phyloP scores from a whole-genome alignment of 1,284 basidiomycete genomes.

The Ganoderma multipileum region DNA sequence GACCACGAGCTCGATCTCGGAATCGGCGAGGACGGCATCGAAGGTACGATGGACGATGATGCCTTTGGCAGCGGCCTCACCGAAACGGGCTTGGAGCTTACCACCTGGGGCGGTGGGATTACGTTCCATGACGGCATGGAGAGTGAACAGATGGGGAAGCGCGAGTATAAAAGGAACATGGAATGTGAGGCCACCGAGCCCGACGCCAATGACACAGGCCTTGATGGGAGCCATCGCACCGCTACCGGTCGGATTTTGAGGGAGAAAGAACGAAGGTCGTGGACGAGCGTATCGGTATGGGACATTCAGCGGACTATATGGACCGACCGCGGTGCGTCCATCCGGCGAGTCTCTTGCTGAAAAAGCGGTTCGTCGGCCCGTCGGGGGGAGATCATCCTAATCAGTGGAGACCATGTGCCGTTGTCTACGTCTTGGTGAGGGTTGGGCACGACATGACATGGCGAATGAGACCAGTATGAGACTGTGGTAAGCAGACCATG shows the following conservation, averaged over 20 bases:
- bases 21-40: slow-evolving; percentile 63
- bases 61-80: slow-evolving; percentile 46
- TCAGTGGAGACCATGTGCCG: not conserved
- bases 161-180: slow-evolving; percentile 82
- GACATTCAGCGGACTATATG: not conserved
- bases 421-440: not conserved
- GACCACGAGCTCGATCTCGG: slow-evolving; percentile 71
- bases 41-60: slow-evolving; percentile 62
- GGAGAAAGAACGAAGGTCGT: not conserved
- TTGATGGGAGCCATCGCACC: slow-evolving; percentile 57
- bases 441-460: not conserved
- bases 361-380: slow-evolving; percentile 15
- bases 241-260: not conserved
- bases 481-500: not conserved
- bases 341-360: not conserved
- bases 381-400: not conserved
- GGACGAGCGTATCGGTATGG: not conserved
- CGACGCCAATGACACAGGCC: slow-evolving; percentile 78
- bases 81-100: slow-evolving; percentile 68
- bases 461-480: not conserved
- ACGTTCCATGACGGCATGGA: slow-evolving; percentile 72
- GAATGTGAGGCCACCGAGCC: slow-evolving; percentile 78
- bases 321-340: not conserved
- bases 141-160: slow-evolving; percentile 74
- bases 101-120: slow-evolving; percentile 65